Evolutionary conservation across 192 early-diverging fungal species (phyloP).

Genomic region (Podila minutissima): DNA sequence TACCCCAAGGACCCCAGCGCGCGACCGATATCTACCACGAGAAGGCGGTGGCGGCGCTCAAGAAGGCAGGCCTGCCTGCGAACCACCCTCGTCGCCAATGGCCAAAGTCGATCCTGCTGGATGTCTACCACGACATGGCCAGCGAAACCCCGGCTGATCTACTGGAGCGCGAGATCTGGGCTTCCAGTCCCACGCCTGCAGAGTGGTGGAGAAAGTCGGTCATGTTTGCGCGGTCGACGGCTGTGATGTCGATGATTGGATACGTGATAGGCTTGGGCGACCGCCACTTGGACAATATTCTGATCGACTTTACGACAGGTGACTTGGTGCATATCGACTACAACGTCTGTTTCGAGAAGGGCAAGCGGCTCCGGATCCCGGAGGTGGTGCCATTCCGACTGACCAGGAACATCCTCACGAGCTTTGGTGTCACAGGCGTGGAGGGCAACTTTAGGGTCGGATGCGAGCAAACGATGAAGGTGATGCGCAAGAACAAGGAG

Average conservation of each 20-base stretch:
- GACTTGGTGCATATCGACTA: slow-evolving; percentile 96
- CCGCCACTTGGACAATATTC: slow-evolving; percentile 92
- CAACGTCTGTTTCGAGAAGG: slow-evolving; percentile 97
- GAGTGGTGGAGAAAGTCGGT: slow-evolving; percentile 82
- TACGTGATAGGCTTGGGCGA: slow-evolving; percentile 94
- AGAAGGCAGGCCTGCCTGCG: slow-evolving; percentile 59
- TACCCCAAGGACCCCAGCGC: slow-evolving; percentile 47
- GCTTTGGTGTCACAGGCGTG: slow-evolving; percentile 84
- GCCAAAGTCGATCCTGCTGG: slow-evolving; percentile 67
- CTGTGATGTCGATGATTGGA: slow-evolving; percentile 87
- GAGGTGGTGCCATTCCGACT: slow-evolving; percentile 94
- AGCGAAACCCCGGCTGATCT: slow-evolving; percentile 74
- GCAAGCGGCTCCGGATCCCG: slow-evolving; percentile 84
- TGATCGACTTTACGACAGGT: slow-evolving; percentile 83
- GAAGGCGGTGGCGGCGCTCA: slow-evolving; percentile 68
- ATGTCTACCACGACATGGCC: slow-evolving; percentile 69
- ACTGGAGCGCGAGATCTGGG: slow-evolving; percentile 73
- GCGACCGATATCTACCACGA: slow-evolving; percentile 84
- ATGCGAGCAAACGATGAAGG: slow-evolving; percentile 81
- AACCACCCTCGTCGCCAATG: slow-evolving; percentile 72
- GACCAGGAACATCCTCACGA: slow-evolving; percentile 89
- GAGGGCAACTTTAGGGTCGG: slow-evolving; percentile 83
- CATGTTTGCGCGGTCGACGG: slow-evolving; percentile 82
- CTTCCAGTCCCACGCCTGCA: slow-evolving; percentile 63
- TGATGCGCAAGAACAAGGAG: slow-evolving; percentile 83